These are phyloP conservation scores for Gyrodon lividus DNA, from an alignment of 768 basidiomycete genomes.

Conservation along the genomic window DNA sequence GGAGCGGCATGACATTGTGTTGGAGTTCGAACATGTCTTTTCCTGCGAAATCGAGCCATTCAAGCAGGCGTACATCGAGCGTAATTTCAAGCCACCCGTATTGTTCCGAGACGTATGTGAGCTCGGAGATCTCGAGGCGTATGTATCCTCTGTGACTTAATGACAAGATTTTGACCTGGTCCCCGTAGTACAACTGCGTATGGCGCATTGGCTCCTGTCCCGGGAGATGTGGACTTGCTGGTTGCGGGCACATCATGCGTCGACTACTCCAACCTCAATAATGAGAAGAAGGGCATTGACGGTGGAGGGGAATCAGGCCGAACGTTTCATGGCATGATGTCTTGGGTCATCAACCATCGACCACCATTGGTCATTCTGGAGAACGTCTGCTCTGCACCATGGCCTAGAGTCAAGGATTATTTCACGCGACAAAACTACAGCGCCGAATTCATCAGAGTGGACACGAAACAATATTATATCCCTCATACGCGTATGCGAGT, in stretches of 20 bases:
- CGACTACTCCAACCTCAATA: conserved; percentile 96
- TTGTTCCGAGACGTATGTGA: conserved; percentile 95
- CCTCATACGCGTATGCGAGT: conserved; percentile 93
- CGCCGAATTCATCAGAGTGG: conserved; percentile 67
- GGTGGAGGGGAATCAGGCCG: conserved; percentile 90
- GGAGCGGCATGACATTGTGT: conserved; percentile 58
- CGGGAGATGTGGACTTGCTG: conserved; percentile 86
- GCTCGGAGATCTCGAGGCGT: conserved; percentile 77
- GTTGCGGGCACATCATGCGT: conserved; percentile 96
- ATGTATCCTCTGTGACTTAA: conserved; percentile 27
- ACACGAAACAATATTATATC: conserved; percentile 89
- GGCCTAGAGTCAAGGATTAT: conserved; percentile 71
- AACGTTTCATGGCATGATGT: conserved; percentile 94
- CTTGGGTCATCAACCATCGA: conserved; percentile 83
- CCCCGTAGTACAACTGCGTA: conserved; percentile 81
- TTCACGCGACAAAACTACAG: conserved; percentile 77
- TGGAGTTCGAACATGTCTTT: conserved; percentile 89
- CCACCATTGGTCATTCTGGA: conserved; percentile 93
- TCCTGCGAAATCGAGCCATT: conserved; percentile 97
- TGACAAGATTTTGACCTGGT: conserved; percentile 1
- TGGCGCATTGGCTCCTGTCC: conserved; percentile 80
- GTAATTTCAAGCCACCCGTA: conserved; percentile 90
- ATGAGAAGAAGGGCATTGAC: conserved; percentile 85
- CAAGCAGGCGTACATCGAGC: conserved; percentile 96
- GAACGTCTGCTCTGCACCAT: conserved; percentile 91